phyloP scores from a whole-genome alignment of 441 rosid genomes.

The Lepidium campestre region DNA sequence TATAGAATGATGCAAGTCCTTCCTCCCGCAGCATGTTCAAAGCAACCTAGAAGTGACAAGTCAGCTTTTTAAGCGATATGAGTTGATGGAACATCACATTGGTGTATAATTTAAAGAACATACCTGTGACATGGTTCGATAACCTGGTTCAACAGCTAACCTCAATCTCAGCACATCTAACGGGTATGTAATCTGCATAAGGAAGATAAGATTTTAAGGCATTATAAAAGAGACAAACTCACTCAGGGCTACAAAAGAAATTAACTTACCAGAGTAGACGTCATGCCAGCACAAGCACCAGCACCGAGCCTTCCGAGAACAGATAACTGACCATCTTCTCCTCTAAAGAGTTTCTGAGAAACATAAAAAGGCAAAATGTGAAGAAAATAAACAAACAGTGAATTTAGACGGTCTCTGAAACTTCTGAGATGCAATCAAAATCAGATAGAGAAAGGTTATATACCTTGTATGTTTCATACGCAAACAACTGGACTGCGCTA shows the following conservation, averaged over 20 bases:
- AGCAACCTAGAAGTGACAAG: constrained; percentile 57
- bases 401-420: not conserved
- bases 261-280: constrained; percentile 86
- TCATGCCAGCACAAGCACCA: constrained; percentile 99
- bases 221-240: not conserved
- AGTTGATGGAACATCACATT: not conserved
- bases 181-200: constrained; percentile 78
- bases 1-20: constrained; percentile 83
- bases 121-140: constrained; percentile 86
- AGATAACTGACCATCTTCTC: constrained; percentile 78
- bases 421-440: not conserved
- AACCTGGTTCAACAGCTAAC: constrained; percentile 95
- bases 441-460: not conserved
- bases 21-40: constrained; percentile 91
- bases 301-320: constrained; percentile 92
- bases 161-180: constrained; percentile 92
- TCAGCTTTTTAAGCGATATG: not conserved
- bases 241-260: constrained; percentile 1
- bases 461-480: constrained; percentile 96
- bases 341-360: constrained; percentile 69
- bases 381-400: constrained; percentile 13
- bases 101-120: constrained; percentile 13
- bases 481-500: constrained; percentile 89
- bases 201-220: not conserved
- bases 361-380: constrained; percentile 9